Evolutionary conservation across 2,329 filamentous ascomycete genomes (phyloP).

Genomic region (Raffaelea ambrosiae): DNA sequence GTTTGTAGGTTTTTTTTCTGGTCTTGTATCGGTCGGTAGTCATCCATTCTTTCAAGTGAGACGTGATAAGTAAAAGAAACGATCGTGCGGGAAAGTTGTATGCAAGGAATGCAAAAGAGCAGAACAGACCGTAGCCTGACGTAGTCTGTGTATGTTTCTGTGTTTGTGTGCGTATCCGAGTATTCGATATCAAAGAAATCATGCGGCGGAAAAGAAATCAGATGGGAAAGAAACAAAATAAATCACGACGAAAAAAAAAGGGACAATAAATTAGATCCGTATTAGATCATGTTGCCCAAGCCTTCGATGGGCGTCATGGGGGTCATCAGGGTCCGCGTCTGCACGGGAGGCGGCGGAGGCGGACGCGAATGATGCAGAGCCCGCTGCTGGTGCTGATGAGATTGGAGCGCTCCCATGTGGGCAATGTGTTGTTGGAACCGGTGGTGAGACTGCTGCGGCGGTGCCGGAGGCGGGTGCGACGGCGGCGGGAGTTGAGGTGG

Average conservation of each 20-base stretch:
- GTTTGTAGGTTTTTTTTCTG: neutral
- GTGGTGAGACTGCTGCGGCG: slow-evolving; percentile 20
- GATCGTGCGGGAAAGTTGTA: no score
- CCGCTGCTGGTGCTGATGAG: slow-evolving; percentile 14
- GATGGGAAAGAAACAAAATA: neutral
- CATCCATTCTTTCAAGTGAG: neutral
- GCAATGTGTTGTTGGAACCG: slow-evolving; percentile 13
- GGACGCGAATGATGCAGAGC: slow-evolving; percentile 10
- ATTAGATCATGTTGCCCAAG: slow-evolving; percentile 33
- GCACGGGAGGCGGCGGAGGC: slow-evolving; percentile 16
- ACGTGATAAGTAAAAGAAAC: no score
- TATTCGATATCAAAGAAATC: no score
- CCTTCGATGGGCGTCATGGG: slow-evolving; percentile 28
- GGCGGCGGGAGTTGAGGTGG: slow-evolving; percentile 21
- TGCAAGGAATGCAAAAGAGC: neutral
- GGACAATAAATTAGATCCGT: neutral
- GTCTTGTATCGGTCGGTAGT: neutral
- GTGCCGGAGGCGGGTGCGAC: slow-evolving; percentile 13
- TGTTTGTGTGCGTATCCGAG: no score
- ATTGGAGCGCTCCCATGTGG: slow-evolving; percentile 15
- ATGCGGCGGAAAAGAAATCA: neutral
- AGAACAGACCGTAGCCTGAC: neutral
- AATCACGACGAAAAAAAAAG: neutral
- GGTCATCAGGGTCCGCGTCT: slow-evolving; percentile 19
- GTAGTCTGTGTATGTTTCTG: neutral